A percentile compares a stretch with the other conserved stretches of the same genome.
phyloP scores from a whole-genome alignment of 441 rosid species.

The Lagerstroemia fauriei region DNA sequence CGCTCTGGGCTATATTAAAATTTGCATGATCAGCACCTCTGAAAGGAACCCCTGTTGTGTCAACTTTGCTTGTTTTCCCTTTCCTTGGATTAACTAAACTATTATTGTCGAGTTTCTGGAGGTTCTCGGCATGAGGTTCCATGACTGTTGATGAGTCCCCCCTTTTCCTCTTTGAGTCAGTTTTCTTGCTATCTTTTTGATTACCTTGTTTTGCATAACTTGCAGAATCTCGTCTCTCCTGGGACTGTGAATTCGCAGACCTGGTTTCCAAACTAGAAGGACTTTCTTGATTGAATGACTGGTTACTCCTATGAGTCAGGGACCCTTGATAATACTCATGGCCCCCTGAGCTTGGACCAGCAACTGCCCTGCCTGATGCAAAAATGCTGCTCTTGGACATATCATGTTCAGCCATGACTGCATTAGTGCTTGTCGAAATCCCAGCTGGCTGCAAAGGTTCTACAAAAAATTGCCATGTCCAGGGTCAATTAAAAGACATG shows the following conservation, averaged over 20 bases:
- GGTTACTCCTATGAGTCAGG: slow-evolving; percentile 65
- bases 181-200: slow-evolving; percentile 53
- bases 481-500: slow-evolving; percentile 14
- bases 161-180: slow-evolving; percentile 73
- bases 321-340: slow-evolving; percentile 80
- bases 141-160: slow-evolving; percentile 56
- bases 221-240: slow-evolving; percentile 60
- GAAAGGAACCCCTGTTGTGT: slow-evolving; percentile 49
- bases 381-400: slow-evolving; percentile 61
- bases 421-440: slow-evolving; percentile 56
- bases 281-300: slow-evolving; percentile 87
- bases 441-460: slow-evolving; percentile 78
- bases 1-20: slow-evolving; percentile 40
- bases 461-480: slow-evolving; percentile 36
- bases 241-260: slow-evolving; percentile 82
- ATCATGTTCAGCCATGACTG: slow-evolving; percentile 62
- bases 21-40: slow-evolving; percentile 45
- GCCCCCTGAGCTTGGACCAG: slow-evolving; percentile 60
- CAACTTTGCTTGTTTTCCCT: slow-evolving; percentile 69
- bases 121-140: slow-evolving; percentile 54
- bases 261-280: slow-evolving; percentile 89
- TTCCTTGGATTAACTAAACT: slow-evolving; percentile 48
- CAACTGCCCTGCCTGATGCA: slow-evolving; percentile 68
- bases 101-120: slow-evolving; percentile 52
- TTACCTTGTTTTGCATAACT: slow-evolving; percentile 42